Conservation (phyloP, 2,329 filamentous ascomycete species). For the Diaporthe australafricana region DNA sequence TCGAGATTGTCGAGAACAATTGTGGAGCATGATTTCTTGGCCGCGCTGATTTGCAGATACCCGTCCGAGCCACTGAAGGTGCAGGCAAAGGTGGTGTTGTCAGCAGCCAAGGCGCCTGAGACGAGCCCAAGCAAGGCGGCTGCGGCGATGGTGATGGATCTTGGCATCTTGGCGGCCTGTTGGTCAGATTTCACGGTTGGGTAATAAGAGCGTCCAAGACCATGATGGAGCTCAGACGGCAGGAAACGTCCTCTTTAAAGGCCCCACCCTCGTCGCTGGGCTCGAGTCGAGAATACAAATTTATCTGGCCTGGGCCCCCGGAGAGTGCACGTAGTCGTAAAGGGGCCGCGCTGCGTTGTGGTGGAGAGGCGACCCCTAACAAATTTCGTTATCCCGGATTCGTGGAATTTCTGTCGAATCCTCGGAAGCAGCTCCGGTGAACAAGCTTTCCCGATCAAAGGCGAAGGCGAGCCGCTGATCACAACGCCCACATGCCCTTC, state of each 20-base stretch:
- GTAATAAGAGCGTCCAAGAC: background rate
- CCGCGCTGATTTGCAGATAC: constrained; percentile 55
- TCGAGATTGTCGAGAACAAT: constrained; percentile 64
- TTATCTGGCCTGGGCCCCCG: background rate
- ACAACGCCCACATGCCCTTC: background rate
- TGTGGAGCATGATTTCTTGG: constrained; percentile 62
- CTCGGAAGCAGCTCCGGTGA: constrained; percentile 16
- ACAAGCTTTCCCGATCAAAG: background rate
- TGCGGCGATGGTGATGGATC: background rate
- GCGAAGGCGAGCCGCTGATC: constrained; percentile 16
- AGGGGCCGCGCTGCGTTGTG: constrained; percentile 3
- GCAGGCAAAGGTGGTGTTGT: constrained; percentile 49
- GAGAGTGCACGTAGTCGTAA: background rate
- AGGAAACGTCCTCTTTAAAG: constrained; percentile 6
- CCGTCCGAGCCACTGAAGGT: constrained; percentile 64
- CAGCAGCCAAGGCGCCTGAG: constrained; percentile 24
- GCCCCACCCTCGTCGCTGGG: too few relatives aligned
- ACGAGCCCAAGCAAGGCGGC: constrained; percentile 30
- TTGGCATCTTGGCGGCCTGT: constrained; percentile 16
- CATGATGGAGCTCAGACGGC: background rate
- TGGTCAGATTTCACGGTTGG: background rate
- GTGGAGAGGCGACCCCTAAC: constrained; percentile 27
- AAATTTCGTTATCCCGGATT: constrained; percentile 28
- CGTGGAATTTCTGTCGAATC: constrained; percentile 15
- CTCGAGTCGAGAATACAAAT: background rate